Conservation (phyloP, 1,284 basidiomycete genomes). For the Ceratobasidium sp. region DNA sequence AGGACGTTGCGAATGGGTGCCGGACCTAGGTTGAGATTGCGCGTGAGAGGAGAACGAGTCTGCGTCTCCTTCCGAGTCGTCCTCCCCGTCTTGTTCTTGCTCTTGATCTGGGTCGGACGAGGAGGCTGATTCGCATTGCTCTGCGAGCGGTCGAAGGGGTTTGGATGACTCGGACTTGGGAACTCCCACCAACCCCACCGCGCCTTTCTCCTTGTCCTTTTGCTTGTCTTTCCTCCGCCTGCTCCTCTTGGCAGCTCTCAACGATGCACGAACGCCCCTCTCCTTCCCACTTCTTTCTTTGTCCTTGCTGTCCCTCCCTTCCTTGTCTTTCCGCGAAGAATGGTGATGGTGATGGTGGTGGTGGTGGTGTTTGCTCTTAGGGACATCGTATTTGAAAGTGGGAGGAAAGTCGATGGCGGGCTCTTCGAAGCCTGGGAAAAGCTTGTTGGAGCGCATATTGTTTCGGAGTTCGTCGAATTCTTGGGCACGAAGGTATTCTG, state of each 20-base stretch:
- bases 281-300: slow-evolving; percentile 12
- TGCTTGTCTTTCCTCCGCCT: slow-evolving; percentile 26
- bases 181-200: slow-evolving; percentile 1
- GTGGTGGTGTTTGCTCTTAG: slow-evolving; percentile 47
- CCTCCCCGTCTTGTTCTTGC: slow-evolving; percentile 39
- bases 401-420: slow-evolving; percentile 52
- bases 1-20: not conserved
- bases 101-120: slow-evolving; percentile 36
- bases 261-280: slow-evolving; percentile 25
- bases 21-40: slow-evolving; percentile 1
- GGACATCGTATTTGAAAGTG: slow-evolving; percentile 56
- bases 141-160: slow-evolving; percentile 11
- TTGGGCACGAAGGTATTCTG: slow-evolving; percentile 46
- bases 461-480: slow-evolving; percentile 57
- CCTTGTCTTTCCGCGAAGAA: slow-evolving; percentile 17
- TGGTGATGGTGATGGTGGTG: slow-evolving; percentile 10
- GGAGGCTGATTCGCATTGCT: slow-evolving; percentile 20
- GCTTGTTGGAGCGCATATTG: slow-evolving; percentile 52
- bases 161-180: slow-evolving; percentile 6
- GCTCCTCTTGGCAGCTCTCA: slow-evolving; percentile 16
- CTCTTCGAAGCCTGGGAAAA: slow-evolving; percentile 54
- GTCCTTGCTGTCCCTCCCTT: slow-evolving; percentile 9
- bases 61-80: slow-evolving; percentile 40
- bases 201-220: slow-evolving; percentile 37
- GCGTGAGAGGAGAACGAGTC: slow-evolving; percentile 30